Conservation (phyloP, 768 basidiomycete species). For the Tephrocybe rancida region DNA sequence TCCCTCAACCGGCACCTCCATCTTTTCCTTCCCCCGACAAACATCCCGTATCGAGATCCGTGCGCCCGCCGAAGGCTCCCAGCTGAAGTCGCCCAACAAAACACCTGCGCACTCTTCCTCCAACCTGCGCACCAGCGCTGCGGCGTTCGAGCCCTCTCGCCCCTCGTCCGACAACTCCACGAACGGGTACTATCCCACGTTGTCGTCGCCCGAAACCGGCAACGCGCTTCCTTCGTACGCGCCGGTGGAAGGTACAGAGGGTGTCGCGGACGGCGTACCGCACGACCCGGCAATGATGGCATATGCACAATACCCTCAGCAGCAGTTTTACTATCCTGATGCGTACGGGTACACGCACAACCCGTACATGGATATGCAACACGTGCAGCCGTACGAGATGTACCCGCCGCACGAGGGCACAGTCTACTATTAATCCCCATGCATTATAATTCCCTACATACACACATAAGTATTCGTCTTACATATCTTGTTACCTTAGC, state of each 20-base stretch:
- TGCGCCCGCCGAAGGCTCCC: slow-evolving; percentile 42
- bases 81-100: slow-evolving; percentile 25
- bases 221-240: slow-evolving; percentile 24
- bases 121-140: slow-evolving; percentile 52
- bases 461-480: slow-evolving; percentile 20
- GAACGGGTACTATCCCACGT: slow-evolving; percentile 19
- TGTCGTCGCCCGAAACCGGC: slow-evolving; percentile 12
- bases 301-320: slow-evolving; percentile 62
- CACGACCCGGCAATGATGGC: slow-evolving; percentile 43
- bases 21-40: slow-evolving; percentile 76
- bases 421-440: slow-evolving; percentile 61
- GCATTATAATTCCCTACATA: slow-evolving; percentile 19
- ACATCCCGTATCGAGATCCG: slow-evolving; percentile 76
- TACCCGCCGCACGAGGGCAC: slow-evolving; percentile 55
- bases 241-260: slow-evolving; percentile 35
- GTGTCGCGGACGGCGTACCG: slow-evolving; percentile 13
- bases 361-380: slow-evolving; percentile 70
- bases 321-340: slow-evolving; percentile 72
- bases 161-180: slow-evolving; percentile 20
- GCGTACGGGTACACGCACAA: slow-evolving; percentile 57
- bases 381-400: slow-evolving; percentile 66
- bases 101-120: slow-evolving; percentile 34
- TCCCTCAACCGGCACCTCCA: slow-evolving; percentile 64
- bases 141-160: slow-evolving; percentile 50
- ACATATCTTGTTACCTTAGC: slow-evolving; percentile 19